Base-by-base conservation (phyloP, 495 filamentous ascomycete species). In the Pyrenula aspistea region DNA sequence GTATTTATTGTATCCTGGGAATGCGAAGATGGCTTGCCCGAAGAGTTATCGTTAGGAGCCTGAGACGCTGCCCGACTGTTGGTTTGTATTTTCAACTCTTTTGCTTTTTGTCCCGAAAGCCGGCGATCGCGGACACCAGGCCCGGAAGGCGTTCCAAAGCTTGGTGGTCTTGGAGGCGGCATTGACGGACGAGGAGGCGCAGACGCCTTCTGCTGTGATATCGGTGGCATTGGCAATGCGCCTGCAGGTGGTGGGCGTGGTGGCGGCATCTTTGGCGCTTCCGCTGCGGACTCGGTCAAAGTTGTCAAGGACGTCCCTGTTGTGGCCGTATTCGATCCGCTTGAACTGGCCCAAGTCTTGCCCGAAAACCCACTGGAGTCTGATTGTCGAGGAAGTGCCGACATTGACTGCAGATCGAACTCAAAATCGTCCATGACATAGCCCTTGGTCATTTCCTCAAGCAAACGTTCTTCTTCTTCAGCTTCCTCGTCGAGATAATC, bases 1-100 rank as follows among this genome's bases (percentile, higher is more conserved):
- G 63, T 52, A 4, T 52, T 20, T 10, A 20, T 19, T 52, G 8
- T 24, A 10, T 21, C 8, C 15, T 42, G 31, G 4, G 31, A 15
- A 4, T 4, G 8, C 31, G 31, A 4, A 42, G 4, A 8, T 42
- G 31, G 4, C 15, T 42, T 4, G 31, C 31, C 15, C 8, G 31
- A 8, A 42, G 31, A 4, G 20, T 52, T 20, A 10, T 24, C 22
- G 10, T 8, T 20, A 10, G 75, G 62, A 8, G 69, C 64, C 25
- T 69, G 65, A 15, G 73, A 73, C 11, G 70, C 66, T 8, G 71
- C 62, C 21, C 75, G 71, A 25, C 77, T 71, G 1, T 77, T 76
- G 1, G 91, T 95, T 67, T 97, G 89, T 42, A 98, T 96, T 71
- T 89, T 96, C 59, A 98, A 75, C 64, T 89, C 88, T 63, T 85